Conservation (phyloP, 176 grass and related monocot genomes). For the Aegilops sharonensis region DNA sequence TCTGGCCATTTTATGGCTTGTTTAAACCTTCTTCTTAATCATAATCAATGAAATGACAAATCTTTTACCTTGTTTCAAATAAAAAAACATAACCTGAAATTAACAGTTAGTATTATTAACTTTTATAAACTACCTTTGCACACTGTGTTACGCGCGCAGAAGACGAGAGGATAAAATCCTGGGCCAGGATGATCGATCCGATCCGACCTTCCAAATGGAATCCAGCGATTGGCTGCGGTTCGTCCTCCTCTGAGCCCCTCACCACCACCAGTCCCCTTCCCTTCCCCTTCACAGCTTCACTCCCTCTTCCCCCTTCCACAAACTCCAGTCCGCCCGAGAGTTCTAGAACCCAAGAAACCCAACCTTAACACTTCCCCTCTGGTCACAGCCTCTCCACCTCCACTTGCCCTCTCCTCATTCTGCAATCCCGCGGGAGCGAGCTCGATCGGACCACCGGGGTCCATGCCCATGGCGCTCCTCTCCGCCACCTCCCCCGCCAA, state of each 20-base stretch:
- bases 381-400: not conserved
- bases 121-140: not conserved
- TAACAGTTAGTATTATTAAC: too few relatives aligned
- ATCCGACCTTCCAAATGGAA: slow-evolving; percentile 32
- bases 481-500: slow-evolving; percentile 42
- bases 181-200: slow-evolving; percentile 16
- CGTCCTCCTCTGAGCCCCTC: not conserved
- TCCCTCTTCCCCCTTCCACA: slow-evolving; percentile 14
- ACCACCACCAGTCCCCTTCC: slow-evolving; percentile 27
- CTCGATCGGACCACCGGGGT: not conserved
- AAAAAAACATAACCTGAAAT: not conserved
- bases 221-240: slow-evolving; percentile 42
- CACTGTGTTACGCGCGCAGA: not conserved
- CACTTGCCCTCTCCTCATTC: not conserved
- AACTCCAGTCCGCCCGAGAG: not conserved
- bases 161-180: slow-evolving; percentile 50
- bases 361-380: not conserved
- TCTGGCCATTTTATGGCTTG: too few relatives aligned
- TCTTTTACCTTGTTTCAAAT: too few relatives aligned
- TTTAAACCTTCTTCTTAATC: too few relatives aligned
- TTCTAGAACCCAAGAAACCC: slow-evolving; percentile 30
- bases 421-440: not conserved
- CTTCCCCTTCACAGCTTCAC: slow-evolving; percentile 2
- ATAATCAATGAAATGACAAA: too few relatives aligned
- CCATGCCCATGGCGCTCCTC: slow-evolving; percentile 48